These are phyloP conservation scores for Datura wrightii DNA, from an alignment of 257 asterid species.

Conservation along the genomic window DNA sequence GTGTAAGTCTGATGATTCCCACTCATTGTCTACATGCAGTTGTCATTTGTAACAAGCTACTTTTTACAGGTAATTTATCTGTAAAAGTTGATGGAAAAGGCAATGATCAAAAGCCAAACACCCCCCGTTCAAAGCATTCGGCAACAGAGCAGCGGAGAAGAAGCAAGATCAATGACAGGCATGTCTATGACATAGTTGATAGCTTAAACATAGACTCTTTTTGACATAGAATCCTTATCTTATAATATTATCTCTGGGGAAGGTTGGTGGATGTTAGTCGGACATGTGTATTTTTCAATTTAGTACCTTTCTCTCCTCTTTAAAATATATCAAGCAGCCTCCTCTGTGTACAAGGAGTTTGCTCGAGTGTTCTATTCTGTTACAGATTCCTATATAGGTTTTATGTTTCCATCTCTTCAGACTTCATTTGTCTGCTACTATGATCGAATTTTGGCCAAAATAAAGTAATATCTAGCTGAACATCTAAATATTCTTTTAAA, in stretches of 20 bases:
- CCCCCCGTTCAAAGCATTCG: slow-evolving; percentile 97
- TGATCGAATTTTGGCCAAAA: not conserved
- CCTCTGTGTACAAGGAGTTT: not conserved
- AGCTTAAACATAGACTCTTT: not conserved
- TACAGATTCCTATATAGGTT: not conserved
- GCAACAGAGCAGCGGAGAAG: slow-evolving; percentile 99
- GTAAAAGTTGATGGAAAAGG: slow-evolving; percentile 74
- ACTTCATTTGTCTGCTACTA: not conserved
- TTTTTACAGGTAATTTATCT: slow-evolving; percentile 58
- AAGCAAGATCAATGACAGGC: slow-evolving; percentile 99
- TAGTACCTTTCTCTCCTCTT: not conserved
- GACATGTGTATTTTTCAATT: not conserved
- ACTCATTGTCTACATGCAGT: not conserved
- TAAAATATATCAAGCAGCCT: not conserved
- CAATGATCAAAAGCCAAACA: slow-evolving; percentile 76
- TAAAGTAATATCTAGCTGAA: not conserved
- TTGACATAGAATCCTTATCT: not conserved
- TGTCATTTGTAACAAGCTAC: not conserved
- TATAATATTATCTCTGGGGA: not conserved
- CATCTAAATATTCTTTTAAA: slow-evolving; percentile 1
- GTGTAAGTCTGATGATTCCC: slow-evolving; percentile 25
- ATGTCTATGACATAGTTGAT: slow-evolving; percentile 36
- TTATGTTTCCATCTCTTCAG: slow-evolving; percentile 14
- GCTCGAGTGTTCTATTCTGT: slow-evolving; percentile 24
- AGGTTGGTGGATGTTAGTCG: not conserved